Percentiles rank a stretch among this genome's conserved stretches.
phyloP scores from a whole-genome alignment of 208 protist genomes.

The Leishmania aethiopica region DNA sequence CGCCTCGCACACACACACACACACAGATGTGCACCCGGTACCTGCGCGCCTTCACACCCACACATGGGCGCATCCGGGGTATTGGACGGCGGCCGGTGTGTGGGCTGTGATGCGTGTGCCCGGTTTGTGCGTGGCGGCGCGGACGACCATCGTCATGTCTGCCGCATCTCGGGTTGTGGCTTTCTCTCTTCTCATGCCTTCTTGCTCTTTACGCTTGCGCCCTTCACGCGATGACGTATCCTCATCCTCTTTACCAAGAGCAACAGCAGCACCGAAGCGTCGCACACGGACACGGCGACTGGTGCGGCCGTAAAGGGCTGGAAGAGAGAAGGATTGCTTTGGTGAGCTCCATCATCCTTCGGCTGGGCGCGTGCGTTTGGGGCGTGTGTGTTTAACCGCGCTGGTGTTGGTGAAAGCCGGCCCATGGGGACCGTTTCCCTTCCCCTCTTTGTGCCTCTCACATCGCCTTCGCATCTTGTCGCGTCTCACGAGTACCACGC shows the following conservation, averaged over 20 bases:
- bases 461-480: slow-evolving; percentile 1
- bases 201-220: neutral
- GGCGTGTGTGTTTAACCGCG: neutral
- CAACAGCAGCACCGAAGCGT: neutral
- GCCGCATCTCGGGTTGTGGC: neutral
- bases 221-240: neutral
- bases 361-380: neutral
- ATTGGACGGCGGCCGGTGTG: neutral
- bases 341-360: neutral
- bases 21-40: neutral
- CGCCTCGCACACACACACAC: neutral
- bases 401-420: neutral
- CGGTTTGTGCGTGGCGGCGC: neutral
- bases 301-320: neutral
- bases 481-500: neutral
- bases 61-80: neutral
- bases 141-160: neutral
- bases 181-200: neutral
- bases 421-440: neutral
- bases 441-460: neutral
- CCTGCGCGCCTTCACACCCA: neutral
- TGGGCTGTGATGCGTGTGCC: neutral
- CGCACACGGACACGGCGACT: neutral
- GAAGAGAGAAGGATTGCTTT: neutral
- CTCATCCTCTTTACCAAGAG: neutral